Evolutionary conservation across 2,329 filamentous ascomycete genomes (phyloP), one percentile per base, ranked within the genome.

Genomic region (Aspergillus caelatus): DNA sequence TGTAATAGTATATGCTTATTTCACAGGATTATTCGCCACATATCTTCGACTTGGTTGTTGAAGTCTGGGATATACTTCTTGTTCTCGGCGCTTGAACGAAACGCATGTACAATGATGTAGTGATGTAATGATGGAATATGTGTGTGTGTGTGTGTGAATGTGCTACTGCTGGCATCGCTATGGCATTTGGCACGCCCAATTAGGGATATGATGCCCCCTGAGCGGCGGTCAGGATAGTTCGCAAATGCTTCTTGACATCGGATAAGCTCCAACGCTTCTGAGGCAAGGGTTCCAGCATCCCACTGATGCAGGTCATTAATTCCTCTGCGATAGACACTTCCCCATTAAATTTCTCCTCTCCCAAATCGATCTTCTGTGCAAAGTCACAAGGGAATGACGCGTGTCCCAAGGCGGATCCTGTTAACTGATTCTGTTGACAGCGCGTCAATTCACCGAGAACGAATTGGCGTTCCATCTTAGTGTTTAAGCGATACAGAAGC

Each of bases 401-500:
- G 45, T 58, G 60, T n/a, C 68, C 62, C 4, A 50, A 39, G 26
- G 50, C 26, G 2, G 41, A 43, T 11, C 48, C 56, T 1, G 36
- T 21, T 4, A 61, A 45, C 26, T 64, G 60, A 14, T 57, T 57
- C 34, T 63, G 65, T 9, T 67, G 65, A 5, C 71, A 70, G 8
- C 72, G 69, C 5, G 78, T 80, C 32, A 84, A 63, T 14, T 78
- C 72, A 14, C 71, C 74, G 14, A 85, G 66, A 0, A 83, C 78
- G 26, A 79, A 64, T 54, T 79, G 75, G 16, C 83, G 78, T 64
- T 85, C 83, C 70, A 82, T 81, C 52, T 77, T 81, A 0, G 83
- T 85, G 45, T 75, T 76, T 58, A 90, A 86, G 6, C 75, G 79
- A 65, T 83, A 85, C 0, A 89, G 68, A 53, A 90, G 78, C 72